These are phyloP conservation scores for Oldenlandia corymbosa DNA, from an alignment of 257 asterid species.

Conservation along the genomic window DNA sequence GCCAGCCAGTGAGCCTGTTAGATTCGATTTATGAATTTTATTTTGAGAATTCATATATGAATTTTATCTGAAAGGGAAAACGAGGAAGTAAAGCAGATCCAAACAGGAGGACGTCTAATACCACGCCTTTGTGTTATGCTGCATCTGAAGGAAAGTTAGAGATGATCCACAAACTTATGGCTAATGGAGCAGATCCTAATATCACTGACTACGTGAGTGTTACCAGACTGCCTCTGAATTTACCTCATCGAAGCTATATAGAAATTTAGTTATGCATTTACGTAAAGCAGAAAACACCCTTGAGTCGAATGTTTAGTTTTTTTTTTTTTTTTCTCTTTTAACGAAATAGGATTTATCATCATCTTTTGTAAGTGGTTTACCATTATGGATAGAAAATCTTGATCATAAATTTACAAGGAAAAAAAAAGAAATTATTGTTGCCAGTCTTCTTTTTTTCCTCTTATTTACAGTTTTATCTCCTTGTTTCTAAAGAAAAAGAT, in stretches of 20 bases:
- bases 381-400: not conserved
- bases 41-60: not conserved
- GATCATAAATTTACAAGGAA: not conserved
- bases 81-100: constrained; percentile 16
- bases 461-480: not conserved
- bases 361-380: no score
- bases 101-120: not conserved
- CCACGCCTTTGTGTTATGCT: constrained; percentile 8
- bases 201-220: not conserved
- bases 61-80: constrained; percentile 2
- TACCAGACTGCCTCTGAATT: no score
- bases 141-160: constrained; percentile 3
- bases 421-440: no score
- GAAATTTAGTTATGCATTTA: not conserved
- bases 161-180: no score
- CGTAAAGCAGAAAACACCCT: not conserved
- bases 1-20: not conserved
- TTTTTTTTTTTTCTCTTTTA: not conserved
- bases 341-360: no score
- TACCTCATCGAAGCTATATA: no score
- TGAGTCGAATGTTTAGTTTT: no score
- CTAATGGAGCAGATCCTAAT: no score
- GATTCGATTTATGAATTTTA: no score
- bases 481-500: not conserved
- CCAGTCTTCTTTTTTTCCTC: not conserved